Evolutionary conservation across 768 basidiomycete species (phyloP).

Genomic region (Lactarius sp.): DNA sequence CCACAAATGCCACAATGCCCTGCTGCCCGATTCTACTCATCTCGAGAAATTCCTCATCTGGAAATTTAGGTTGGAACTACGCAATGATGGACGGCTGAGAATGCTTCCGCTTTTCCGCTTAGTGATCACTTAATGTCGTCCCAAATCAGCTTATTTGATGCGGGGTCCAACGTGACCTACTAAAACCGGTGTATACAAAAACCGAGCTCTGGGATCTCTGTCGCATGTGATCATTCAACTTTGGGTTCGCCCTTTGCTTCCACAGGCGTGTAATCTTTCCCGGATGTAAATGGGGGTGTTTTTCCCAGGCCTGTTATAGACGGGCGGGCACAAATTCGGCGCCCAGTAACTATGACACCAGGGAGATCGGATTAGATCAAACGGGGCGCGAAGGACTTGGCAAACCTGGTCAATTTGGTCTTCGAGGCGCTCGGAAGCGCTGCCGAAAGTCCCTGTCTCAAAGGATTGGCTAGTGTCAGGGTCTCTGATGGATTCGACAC

Average conservation of each 20-base stretch:
- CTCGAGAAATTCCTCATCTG: not conserved
- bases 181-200: not conserved
- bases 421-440: slow-evolving; percentile 20
- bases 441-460: slow-evolving; percentile 9
- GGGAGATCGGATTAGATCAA: slow-evolving; percentile 10
- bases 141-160: slow-evolving; percentile 11
- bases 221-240: slow-evolving; percentile 1
- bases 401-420: slow-evolving; percentile 2
- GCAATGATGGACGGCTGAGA: slow-evolving; percentile 12
- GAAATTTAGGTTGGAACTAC: slow-evolving; percentile 21
- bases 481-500: slow-evolving; percentile 13
- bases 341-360: slow-evolving; percentile 22
- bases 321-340: not conserved
- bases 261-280: not conserved
- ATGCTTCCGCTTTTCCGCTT: slow-evolving; percentile 4
- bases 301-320: slow-evolving; percentile 3
- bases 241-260: not conserved
- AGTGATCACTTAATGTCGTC: slow-evolving; percentile 1
- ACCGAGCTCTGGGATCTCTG: slow-evolving; percentile 7
- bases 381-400: slow-evolving; percentile 12
- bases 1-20: slow-evolving; percentile 24
- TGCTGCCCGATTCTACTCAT: slow-evolving; percentile 11
- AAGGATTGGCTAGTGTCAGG: not conserved
- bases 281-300: not conserved
- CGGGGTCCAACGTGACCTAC: slow-evolving; percentile 15